Base-by-base conservation (phyloP, 2,329 filamentous ascomycete genomes). In the Aspergillus carbonarius region DNA sequence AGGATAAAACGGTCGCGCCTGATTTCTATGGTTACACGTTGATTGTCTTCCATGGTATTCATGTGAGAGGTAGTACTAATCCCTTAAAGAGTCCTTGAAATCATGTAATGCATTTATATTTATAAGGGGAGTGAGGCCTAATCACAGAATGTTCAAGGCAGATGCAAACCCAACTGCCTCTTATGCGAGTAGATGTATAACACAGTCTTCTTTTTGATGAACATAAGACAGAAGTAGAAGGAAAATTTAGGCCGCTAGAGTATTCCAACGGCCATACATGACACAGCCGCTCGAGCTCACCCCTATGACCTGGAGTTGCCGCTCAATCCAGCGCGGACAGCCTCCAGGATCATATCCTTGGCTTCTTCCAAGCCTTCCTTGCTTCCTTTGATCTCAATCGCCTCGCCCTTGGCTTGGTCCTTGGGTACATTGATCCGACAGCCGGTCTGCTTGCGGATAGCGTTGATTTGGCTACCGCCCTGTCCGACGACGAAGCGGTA, bases 391-490 rank as follows among this genome's bases (percentile, higher is more conserved):
- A 99, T 90, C 79, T 96, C 92, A 72, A 99, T 97, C 4, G 93
- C 91, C 76, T 97, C 93, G 20, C 82, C 83, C 66, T 80, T 78
- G 37, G 81, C 81, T 75, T 96, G 90, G 70, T 91, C 88, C 65
- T 91, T 88, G 20, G 95, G 95, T 40, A 99, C 93, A 64, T 93
- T 92, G 73, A 99, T 96, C 78, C 90, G 92, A 78, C 93, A 97
- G 56, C 90, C 91, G 53, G 92, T 97, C 81, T 95, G 87, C 79
- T 91, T 92, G 67, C 95, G 88, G 73, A 99, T 97, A 42, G 86
- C 81, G 78, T 97, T 97, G 74, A 99, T 96, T 76, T 93, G 93
- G 75, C 86, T 90, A 59, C 95, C 95, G 60, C 89, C 90, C 64
- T 89, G 88, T 4, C 95, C 95, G 66, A 99, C 92, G 50, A 99